Base-by-base conservation (phyloP, 257 asterid species). In the Agastache rugosa region DNA sequence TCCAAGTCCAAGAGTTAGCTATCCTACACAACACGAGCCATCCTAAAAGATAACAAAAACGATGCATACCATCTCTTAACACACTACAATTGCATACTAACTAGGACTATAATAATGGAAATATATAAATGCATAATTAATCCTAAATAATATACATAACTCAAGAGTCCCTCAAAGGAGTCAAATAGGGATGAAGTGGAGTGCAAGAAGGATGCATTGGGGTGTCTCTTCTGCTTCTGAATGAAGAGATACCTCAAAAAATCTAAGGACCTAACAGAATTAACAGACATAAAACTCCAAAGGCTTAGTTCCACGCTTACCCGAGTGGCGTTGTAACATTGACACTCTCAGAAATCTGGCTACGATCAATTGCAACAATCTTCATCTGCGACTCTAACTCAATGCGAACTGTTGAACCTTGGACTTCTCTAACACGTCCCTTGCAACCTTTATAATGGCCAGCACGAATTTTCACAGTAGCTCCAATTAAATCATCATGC, bases 201-300 rank as follows among this genome's bases (percentile, higher is more conserved):
- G 98, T 93, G 73, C 96, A 89, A 80, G 92, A 90, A 73, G 97
- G 97, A 80, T 88, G 98, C 85, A 85, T 83, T 6, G 97, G 98
- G 41, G 98, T 93, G 87, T 91, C 97, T 67, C 94, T 84, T 60
- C 98, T 88, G 70, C 94, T 84, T 60, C 98, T 88, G 85, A 2
- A 22, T 72, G 42, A 55, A 79, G 15, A 68, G 39, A 45, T 31
- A 25, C 27, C 27, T 25, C 79, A 62, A 35, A 80, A 50, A 66
- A 44, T 44, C 64, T 47, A 3, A 16, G 1, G 5, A 45, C 6
- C 16, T 51, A 20, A 25, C 1, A 22, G 16, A 25, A 23, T 45
- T 44, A 39, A n/a, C n/a, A n/a, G n/a, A n/a, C n/a, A n/a, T n/a
- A 65, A 53, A 8, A 19, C 27, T 29, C 0, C 50, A 61, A 20